Evolutionary conservation across 768 basidiomycete species (phyloP), one percentile per base, ranked within the genome.

Genomic region (Pseudohyphozyma bogoriensis): DNA sequence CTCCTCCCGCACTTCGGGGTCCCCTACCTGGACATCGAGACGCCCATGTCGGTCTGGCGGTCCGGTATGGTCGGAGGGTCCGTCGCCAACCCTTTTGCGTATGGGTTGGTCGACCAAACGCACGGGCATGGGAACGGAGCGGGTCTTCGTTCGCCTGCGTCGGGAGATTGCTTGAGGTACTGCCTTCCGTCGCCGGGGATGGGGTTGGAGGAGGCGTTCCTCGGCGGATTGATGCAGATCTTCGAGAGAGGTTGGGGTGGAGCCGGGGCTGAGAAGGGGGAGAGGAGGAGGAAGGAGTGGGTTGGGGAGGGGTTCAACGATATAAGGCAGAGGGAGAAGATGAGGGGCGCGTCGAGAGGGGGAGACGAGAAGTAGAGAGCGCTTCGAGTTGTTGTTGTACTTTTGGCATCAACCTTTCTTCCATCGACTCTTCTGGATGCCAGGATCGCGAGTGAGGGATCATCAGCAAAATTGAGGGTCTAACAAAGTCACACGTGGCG

Each of bases 161-260:
- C 59, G 28, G 58, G 59, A 22, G 68, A 71, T 46, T 71, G 70
- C 46, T 29, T 59, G 33, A 45, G 67, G 33, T 68, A 65, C 53
- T 71, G 70, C 58, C 42, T 69, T 31, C 70, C 70, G 2, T 62
- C 63, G 18, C 66, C 70, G 3, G 70, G 70, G 10, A 31, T 61
- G 44, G 52, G 61, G 9, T 24, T 71, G 26, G 70, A 71, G 59
- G 52, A 57, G 29, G 49, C 53, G 29, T 67, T 71, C 53, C 35
- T 69, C 20, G 68, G 67, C 2, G 64, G 62, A 10, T 37, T 71
- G 31, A 18, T n/a, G 51, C 37, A 58, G 32, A 26, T 71, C 11
- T 33, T 71, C 3, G 54, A 64, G 24, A 32, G 47, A 55, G 24
- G 66, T 45, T 1, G 67, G 62, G 65, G 52, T 49, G 36, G 64